A percentile compares a stretch with the other conserved stretches of the same genome.
Conservation (phyloP, 441 rosid species). For the Populus hybrid region DNA sequence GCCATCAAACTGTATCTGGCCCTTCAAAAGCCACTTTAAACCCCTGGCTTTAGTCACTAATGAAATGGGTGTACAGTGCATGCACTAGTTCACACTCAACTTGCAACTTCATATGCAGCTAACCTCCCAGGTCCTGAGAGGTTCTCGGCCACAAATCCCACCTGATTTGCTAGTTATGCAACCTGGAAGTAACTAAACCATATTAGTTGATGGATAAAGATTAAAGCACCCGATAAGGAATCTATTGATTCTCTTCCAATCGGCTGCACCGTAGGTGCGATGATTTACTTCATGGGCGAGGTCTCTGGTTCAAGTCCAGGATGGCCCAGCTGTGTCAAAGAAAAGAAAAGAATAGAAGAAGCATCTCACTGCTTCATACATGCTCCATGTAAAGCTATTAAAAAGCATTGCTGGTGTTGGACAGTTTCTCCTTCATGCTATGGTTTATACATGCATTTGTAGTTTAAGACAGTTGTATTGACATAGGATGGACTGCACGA, state of each 20-base stretch:
- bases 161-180: neutral
- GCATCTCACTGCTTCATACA: too few species aligned
- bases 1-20: neutral
- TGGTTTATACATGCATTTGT: neutral
- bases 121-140: neutral
- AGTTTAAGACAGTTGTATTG: neutral
- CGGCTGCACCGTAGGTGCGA: neutral
- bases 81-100: neutral
- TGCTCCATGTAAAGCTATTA: neutral
- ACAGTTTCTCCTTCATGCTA: neutral
- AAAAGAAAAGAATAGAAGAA: too few species aligned
- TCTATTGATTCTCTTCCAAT: conserved; percentile 2
- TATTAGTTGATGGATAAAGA: neutral
- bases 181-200: neutral
- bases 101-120: neutral
- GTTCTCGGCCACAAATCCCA: neutral
- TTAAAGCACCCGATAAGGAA: conserved; percentile 1
- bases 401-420: neutral
- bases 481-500: neutral
- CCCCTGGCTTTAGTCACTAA: neutral
- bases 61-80: neutral
- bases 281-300: conserved; percentile 7
- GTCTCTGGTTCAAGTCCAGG: too few species aligned
- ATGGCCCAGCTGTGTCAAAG: too few species aligned
- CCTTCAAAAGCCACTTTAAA: neutral